phyloP scores from a whole-genome alignment of 2,329 filamentous ascomycete species.

The Cryphonectria nitschkei region DNA sequence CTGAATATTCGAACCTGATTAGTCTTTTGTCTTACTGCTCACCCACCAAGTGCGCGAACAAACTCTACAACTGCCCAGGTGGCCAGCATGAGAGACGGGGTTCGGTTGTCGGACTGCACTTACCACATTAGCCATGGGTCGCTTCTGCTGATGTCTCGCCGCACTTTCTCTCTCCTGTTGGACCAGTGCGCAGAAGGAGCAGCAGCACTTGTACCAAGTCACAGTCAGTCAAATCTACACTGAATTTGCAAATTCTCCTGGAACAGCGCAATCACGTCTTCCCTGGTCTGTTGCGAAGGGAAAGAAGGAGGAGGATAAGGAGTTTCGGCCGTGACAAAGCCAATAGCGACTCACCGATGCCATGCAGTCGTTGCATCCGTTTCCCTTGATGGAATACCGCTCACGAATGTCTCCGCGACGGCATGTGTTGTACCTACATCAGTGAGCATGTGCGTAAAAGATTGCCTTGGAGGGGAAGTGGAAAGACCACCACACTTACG shows the following conservation, averaged over 20 bases:
- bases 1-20: background rate
- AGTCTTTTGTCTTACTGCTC: background rate
- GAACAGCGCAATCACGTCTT: no score
- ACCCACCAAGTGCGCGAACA: background rate
- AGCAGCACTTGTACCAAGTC: conserved; percentile 13
- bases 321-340: background rate
- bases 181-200: conserved; percentile 20
- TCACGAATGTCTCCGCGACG: conserved; percentile 22
- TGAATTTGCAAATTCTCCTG: background rate
- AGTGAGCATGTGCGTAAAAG: conserved; percentile 7
- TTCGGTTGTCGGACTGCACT: background rate
- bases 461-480: no score
- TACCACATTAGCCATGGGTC: conserved; percentile 9
- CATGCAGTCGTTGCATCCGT: conserved; percentile 18
- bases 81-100: background rate
- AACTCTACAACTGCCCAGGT: background rate
- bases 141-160: background rate
- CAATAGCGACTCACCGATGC: conserved; percentile 13
- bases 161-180: conserved; percentile 27
- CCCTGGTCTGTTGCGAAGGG: background rate
- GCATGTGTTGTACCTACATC: conserved; percentile 9
- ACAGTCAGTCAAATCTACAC: background rate
- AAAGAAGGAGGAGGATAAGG: background rate
- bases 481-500: conserved; percentile 5
- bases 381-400: conserved; percentile 15